Conservation (phyloP, 2,329 filamentous ascomycete genomes). For the Cercospora sp. region DNA sequence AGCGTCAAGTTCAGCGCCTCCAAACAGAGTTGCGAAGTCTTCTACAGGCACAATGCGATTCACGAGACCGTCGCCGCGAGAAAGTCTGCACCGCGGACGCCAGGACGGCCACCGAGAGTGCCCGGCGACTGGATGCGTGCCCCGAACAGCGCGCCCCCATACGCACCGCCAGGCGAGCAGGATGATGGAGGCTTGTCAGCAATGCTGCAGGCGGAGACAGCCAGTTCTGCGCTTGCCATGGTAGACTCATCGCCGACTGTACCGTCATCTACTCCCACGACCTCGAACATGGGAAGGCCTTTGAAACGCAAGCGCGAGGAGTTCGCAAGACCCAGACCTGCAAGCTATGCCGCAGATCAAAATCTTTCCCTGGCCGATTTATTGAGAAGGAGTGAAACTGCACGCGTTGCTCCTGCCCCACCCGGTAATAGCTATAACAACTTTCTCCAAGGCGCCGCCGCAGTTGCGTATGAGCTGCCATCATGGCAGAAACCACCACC, state of each 20-base stretch:
- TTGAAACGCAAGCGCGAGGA: conserved; percentile 34
- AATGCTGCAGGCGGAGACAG: conserved; percentile 21
- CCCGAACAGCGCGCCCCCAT: neutral
- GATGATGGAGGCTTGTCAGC: conserved; percentile 25
- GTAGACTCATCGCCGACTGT: conserved; percentile 8
- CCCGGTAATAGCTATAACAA: conserved; percentile 9
- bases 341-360: neutral
- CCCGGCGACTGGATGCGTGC: conserved; percentile 7
- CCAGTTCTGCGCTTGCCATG: conserved; percentile 18
- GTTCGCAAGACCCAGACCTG: conserved; percentile 9
- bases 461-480: conserved; percentile 32
- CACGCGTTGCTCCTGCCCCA: conserved; percentile 18
- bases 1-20: conserved; percentile 51
- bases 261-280: conserved; percentile 1
- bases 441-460: conserved; percentile 17
- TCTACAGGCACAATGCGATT: conserved; percentile 50
- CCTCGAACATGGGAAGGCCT: conserved; percentile 21
- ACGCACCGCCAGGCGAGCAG: neutral
- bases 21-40: conserved; percentile 47
- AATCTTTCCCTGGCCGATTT: conserved; percentile 34
- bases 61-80: conserved; percentile 51
- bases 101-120: conserved; percentile 5
- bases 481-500: conserved; percentile 34
- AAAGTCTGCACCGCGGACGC: conserved; percentile 42
- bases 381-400: conserved; percentile 31